Conservation (phyloP, 1,284 basidiomycete genomes). For the Exobasidium cylindrosporum region DNA sequence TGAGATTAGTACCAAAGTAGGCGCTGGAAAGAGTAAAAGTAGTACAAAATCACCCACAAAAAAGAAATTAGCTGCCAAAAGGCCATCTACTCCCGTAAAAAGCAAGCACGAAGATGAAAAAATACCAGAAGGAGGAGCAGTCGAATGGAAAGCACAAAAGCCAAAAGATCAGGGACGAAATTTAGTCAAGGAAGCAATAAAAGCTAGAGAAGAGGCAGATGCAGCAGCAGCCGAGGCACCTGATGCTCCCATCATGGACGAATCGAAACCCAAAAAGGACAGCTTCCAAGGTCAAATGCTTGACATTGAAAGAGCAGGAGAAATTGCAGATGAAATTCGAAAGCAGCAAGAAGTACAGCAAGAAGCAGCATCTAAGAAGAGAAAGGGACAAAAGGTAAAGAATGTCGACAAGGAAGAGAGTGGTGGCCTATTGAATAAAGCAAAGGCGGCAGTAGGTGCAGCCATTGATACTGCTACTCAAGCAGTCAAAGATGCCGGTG, state of each 20-base stretch:
- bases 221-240: slow-evolving; percentile 1
- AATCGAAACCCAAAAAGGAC: slow-evolving; percentile 1
- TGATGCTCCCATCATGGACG: slow-evolving; percentile 7
- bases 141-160: slow-evolving; percentile 21
- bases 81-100: not conserved
- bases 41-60: slow-evolving; percentile 25
- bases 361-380: not conserved
- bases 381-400: slow-evolving; percentile 1
- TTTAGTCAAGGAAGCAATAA: not conserved
- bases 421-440: slow-evolving; percentile 7
- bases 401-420: slow-evolving; percentile 12
- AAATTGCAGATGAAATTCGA: slow-evolving; percentile 13
- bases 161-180: slow-evolving; percentile 5
- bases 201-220: slow-evolving; percentile 12
- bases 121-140: slow-evolving; percentile 17
- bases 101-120: slow-evolving; percentile 1
- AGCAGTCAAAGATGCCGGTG: slow-evolving; percentile 1
- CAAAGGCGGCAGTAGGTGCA: not conserved
- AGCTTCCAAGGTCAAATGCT: slow-evolving; percentile 10
- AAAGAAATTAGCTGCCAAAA: slow-evolving; percentile 17
- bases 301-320: slow-evolving; percentile 9
- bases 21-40: slow-evolving; percentile 14
- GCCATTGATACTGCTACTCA: slow-evolving; percentile 2
- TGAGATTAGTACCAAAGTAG: slow-evolving; percentile 25
- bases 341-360: slow-evolving; percentile 8